phyloP scores from a whole-genome alignment of 225 moss, liverwort and hornwort species.

The Thuidium tamariscinum region DNA sequence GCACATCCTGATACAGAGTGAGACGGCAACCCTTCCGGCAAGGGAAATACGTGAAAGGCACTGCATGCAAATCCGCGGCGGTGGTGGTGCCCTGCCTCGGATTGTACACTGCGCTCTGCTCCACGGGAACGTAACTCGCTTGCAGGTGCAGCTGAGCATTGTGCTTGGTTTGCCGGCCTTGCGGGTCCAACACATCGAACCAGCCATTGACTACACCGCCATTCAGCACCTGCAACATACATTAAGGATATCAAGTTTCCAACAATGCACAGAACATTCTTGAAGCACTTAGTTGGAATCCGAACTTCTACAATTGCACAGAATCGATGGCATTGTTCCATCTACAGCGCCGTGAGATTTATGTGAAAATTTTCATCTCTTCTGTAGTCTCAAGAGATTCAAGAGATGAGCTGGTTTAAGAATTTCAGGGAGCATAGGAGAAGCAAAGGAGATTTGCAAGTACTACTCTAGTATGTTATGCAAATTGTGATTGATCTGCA shows the following conservation, averaged over 20 bases:
- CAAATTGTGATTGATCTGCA: background rate
- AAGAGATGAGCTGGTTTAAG: background rate
- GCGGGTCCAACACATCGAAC: constrained; percentile 45
- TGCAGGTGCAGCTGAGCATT: constrained; percentile 50
- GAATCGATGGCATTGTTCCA: background rate
- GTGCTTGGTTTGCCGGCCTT: constrained; percentile 41
- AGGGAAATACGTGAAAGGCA: constrained; percentile 75
- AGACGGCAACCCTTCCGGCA: constrained; percentile 56
- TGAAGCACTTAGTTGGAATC: background rate
- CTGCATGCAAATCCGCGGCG: constrained; percentile 24
- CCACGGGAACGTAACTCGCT: constrained; percentile 53
- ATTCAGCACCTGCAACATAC: constrained; percentile 2
- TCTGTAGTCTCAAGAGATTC: background rate
- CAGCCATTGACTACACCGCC: constrained; percentile 55
- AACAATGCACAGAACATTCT: background rate
- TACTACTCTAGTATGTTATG: background rate
- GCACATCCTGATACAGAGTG: constrained; percentile 73
- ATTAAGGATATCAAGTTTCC: background rate
- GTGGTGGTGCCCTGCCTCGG: background rate
- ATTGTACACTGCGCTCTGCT: constrained; percentile 35
- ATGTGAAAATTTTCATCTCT: background rate
- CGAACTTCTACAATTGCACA: background rate
- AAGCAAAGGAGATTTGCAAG: background rate
- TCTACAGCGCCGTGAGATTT: fast-evolving
- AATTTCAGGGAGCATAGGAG: background rate